phyloP scores from a whole-genome alignment of 2,329 filamentous ascomycete genomes.

The Penicillium sp. region DNA sequence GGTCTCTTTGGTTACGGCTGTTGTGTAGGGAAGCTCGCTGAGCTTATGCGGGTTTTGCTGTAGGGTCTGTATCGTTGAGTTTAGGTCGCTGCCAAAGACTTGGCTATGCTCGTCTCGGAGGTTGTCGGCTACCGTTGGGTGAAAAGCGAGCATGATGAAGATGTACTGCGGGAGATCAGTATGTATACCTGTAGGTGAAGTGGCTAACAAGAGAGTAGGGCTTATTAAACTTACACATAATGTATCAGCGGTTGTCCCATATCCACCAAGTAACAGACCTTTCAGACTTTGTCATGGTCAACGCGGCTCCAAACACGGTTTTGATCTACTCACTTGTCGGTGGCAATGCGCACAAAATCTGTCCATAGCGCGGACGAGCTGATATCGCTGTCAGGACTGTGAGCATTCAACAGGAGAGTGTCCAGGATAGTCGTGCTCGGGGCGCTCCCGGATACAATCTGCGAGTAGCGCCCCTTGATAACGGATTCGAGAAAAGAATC shows the following conservation, averaged over 20 bases:
- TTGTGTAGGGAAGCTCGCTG: background rate
- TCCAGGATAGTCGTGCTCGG: background rate
- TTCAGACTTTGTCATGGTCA: background rate
- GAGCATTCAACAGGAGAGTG: background rate
- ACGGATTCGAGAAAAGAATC: background rate
- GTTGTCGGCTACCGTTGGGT: background rate
- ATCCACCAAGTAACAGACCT: background rate
- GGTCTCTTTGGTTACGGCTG: slow-evolving; percentile 1
- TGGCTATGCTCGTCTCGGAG: background rate
- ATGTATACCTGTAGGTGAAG: too few relatives aligned
- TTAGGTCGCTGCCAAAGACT: background rate
- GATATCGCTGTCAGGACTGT: background rate
- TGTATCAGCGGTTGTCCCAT: slow-evolving; percentile 2
- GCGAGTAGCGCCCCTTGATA: too few relatives aligned
- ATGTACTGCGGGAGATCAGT: background rate
- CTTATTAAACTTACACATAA: background rate
- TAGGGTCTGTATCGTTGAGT: background rate
- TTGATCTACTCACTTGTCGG: background rate
- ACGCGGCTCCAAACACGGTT: background rate
- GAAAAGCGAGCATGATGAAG: background rate
- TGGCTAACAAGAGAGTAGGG: background rate
- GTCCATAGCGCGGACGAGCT: background rate
- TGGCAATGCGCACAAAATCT: too few relatives aligned
- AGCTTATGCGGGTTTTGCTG: background rate
- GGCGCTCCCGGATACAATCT: too few relatives aligned